These are phyloP conservation scores for Dysphania ambrosioides DNA, from an alignment of 148 eudicot species.

Conservation along the genomic window DNA sequence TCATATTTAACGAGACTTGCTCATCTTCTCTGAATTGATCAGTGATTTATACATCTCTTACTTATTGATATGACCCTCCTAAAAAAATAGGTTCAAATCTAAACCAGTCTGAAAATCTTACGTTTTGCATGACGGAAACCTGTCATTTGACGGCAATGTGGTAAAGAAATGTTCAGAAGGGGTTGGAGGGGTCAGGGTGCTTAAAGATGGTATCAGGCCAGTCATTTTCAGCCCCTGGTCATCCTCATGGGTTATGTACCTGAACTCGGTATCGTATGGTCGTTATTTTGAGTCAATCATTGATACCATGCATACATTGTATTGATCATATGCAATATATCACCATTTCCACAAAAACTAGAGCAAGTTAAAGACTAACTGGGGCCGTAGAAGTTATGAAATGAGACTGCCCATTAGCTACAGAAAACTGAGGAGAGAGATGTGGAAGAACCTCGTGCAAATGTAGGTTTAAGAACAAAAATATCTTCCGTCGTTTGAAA, in stretches of 20 bases:
- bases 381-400: neutral
- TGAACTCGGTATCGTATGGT: neutral
- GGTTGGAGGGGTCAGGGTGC: neutral
- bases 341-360: neutral
- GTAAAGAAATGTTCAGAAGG: neutral
- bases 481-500: neutral
- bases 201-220: neutral
- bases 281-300: conserved; percentile 1
- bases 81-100: neutral
- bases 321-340: neutral
- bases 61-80: neutral
- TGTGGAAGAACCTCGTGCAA: neutral
- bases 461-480: neutral
- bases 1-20: neutral
- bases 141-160: neutral
- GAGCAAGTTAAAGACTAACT: neutral
- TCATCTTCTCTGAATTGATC: neutral
- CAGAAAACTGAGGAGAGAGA: neutral
- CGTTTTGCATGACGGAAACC: neutral
- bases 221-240: neutral
- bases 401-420: neutral
- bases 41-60: neutral
- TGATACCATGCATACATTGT: neutral
- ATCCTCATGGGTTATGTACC: neutral
- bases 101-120: neutral